A percentile compares a stretch with the other conserved stretches of the same genome.
Conservation (phyloP, 2,329 filamentous ascomycete genomes). For the Colletotrichum sublineola region DNA sequence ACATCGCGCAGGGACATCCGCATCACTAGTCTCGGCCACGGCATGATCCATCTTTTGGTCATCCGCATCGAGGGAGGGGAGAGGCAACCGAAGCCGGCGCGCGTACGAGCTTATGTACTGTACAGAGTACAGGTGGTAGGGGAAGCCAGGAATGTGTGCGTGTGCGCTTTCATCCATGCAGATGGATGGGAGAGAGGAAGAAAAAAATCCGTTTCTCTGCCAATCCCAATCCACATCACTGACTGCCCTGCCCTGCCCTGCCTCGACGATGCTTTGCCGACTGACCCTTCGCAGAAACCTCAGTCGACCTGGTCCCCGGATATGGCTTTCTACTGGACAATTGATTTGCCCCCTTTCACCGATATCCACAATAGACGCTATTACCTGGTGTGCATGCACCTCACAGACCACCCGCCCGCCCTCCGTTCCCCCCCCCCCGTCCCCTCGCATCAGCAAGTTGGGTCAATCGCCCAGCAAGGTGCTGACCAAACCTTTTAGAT, state of each 20-base stretch:
- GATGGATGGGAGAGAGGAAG: background rate
- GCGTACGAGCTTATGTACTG: slow-evolving; percentile 4
- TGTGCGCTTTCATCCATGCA: slow-evolving; percentile 25
- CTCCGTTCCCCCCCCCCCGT: no score
- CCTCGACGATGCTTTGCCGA: slow-evolving; percentile 12
- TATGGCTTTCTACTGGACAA: slow-evolving; percentile 33
- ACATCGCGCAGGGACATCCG: background rate
- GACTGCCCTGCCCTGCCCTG: slow-evolving; percentile 6
- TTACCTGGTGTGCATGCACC: slow-evolving; percentile 32
- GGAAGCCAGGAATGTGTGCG: slow-evolving; percentile 13
- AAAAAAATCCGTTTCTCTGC: background rate
- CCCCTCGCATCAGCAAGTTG: slow-evolving; percentile 28
- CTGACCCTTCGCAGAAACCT: slow-evolving; percentile 23
- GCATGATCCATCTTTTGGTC: background rate
- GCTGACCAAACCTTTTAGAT: slow-evolving; percentile 36
- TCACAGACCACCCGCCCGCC: slow-evolving; percentile 41
- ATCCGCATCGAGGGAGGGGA: slow-evolving; percentile 14
- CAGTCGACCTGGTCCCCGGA: slow-evolving; percentile 12
- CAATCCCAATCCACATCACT: background rate
- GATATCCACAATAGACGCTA: slow-evolving; percentile 37
- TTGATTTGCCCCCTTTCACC: slow-evolving; percentile 28
- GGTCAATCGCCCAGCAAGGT: slow-evolving; percentile 33
- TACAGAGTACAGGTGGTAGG: slow-evolving; percentile 4
- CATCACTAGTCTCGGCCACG: background rate
- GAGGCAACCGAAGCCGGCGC: slow-evolving; percentile 19